Evolutionary conservation across 2,329 filamentous ascomycete genomes (phyloP).

Genomic region (Emmonsiellopsis sp.): DNA sequence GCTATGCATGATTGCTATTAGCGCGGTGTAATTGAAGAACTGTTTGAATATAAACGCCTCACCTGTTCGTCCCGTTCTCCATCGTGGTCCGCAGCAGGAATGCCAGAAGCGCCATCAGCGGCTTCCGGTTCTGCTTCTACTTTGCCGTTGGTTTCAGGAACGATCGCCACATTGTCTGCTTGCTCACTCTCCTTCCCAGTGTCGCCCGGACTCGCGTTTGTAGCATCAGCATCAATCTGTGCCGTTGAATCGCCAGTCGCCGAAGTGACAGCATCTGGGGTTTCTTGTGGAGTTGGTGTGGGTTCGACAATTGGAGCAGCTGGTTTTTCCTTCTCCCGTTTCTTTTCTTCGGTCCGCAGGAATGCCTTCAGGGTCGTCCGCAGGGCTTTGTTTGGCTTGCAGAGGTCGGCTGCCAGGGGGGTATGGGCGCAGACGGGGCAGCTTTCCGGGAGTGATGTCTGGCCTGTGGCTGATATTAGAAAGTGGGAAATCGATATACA

Average conservation of each 20-base stretch:
- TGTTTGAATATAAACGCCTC: not conserved
- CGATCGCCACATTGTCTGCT: not conserved
- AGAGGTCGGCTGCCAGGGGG: constrained; percentile 76
- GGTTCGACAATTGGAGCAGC: constrained; percentile 20
- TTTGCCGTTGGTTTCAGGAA: not conserved
- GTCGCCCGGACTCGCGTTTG: not conserved
- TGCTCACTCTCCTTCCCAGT: not conserved
- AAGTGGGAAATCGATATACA: constrained; percentile 7
- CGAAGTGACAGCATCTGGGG: not conserved
- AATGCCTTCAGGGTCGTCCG: constrained; percentile 89
- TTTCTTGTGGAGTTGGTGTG: not conserved
- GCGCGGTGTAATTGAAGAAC: not conserved
- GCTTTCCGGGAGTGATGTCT: constrained; percentile 63
- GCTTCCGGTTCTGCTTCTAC: not conserved
- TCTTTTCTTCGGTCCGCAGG: constrained; percentile 83
- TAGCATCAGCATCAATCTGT: not conserved
- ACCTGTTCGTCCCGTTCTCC: not conserved
- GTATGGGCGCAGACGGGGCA: constrained; percentile 92
- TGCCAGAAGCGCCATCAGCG: not conserved
- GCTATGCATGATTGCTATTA: not conserved
- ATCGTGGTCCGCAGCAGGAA: not conserved
- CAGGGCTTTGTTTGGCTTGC: constrained; percentile 81
- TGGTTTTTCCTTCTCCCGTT: constrained; percentile 57
- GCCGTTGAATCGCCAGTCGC: not conserved
- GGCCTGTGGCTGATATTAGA: constrained; percentile 44